A percentile compares a stretch with the other conserved stretches of the same genome.
phyloP scores from a whole-genome alignment of 257 asterid genomes.

The Solanum pinnatisectum region DNA sequence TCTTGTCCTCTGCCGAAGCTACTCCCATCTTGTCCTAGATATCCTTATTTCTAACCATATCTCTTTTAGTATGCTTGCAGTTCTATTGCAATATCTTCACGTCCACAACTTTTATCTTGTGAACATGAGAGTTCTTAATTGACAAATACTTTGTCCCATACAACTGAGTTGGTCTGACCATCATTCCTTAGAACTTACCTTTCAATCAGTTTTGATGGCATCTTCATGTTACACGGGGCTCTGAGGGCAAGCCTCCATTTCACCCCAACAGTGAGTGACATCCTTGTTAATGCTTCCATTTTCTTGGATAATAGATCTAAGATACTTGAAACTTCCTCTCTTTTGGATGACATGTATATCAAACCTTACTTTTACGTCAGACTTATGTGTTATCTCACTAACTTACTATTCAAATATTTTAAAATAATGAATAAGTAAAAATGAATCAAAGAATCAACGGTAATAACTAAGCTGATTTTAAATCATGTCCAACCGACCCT shows the following conservation, averaged over 20 bases:
- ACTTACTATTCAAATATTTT: accelerated
- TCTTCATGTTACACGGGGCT: neutral
- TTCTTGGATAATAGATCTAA: neutral
- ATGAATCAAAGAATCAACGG: too few species aligned
- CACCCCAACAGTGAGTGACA: neutral
- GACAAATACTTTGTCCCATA: neutral
- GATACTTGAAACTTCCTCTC: neutral
- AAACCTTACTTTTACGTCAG: neutral
- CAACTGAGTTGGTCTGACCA: neutral
- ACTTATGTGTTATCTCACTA: neutral
- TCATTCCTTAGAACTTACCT: neutral
- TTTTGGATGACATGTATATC: neutral
- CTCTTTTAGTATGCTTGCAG: neutral
- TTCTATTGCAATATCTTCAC: neutral
- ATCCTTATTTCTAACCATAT: neutral
- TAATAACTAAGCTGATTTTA: neutral
- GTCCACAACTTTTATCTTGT: neutral
- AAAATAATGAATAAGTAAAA: neutral
- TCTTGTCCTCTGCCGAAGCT: neutral
- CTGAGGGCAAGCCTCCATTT: neutral
- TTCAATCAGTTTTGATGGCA: neutral
- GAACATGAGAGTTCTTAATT: neutral
- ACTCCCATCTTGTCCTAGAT: neutral
- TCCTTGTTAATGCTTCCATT: neutral
- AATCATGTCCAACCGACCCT: neutral